Evolutionary conservation across 176 grass and related monocot genomes (phyloP), one percentile per base, ranked within the genome.

Genomic region (Zea mays): DNA sequence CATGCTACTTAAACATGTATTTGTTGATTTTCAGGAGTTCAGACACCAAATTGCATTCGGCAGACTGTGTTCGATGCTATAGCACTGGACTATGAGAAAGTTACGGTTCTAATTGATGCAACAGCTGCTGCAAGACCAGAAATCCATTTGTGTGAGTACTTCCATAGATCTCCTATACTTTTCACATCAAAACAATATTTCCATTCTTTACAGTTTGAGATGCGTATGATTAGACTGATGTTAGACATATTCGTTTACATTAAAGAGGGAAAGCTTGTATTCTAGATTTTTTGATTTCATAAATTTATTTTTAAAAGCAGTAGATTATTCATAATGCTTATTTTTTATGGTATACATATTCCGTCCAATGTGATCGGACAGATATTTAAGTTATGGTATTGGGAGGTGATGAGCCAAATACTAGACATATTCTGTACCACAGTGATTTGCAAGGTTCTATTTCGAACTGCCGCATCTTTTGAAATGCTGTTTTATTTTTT

Each of bases 11-110:
- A 64, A 55, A 3, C 59, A 21, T 81, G 5, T 83, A 20, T 47
- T 3, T 80, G n/a, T 63, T 75, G 11, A 48, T 73, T 15, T 67
- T 47, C 79, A 97, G 91, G 95, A 14, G 85, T 97, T 84, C 95
- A 97, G 83, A 97, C 95, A 34, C 95, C 95, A 67, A 94, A 94
- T 81, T 97, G 95, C 72, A 97, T 94, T n/a, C 88, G 95, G 40
- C 91, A 94, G 76, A 97, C 91, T 12, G 89, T 85, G 21, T 98
- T 90, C 47, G 95, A 98, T 90, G 95, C 95, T 80, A 77, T 98
- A 49, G 89, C 89, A 44, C 27, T 94, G 54, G 91, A 98, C 76
- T 98, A 98, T 65, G 68, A 90, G 66, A 79, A 85, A 86, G 80
- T 98, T 65, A 89, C 77, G 0, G 89, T 99, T 60, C 84, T 99